Percentiles rank a stretch among this genome's conserved stretches.
phyloP scores from a whole-genome alignment of 495 filamentous ascomycete genomes.

The Hypomontagnella monticulosa region DNA sequence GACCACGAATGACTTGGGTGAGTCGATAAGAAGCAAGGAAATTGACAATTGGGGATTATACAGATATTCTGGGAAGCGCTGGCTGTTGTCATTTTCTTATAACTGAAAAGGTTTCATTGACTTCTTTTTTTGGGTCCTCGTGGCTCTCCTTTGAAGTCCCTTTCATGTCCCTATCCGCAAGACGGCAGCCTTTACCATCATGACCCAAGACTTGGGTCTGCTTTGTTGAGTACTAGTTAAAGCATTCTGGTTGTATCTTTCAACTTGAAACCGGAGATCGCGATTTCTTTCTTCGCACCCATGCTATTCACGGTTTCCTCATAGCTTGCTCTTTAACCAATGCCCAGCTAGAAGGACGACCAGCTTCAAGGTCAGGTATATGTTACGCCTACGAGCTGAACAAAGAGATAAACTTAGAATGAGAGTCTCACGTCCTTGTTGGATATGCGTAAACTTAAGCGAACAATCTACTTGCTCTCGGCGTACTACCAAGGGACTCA shows the following conservation, averaged over 20 bases:
- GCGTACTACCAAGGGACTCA: no score
- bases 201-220: background rate
- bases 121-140: background rate
- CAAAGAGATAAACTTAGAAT: no score
- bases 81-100: conserved; percentile 13
- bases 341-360: background rate
- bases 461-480: no score
- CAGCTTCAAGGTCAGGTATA: no score
- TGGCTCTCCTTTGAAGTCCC: no score
- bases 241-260: background rate
- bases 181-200: no score
- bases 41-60: conserved; percentile 7
- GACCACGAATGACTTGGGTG: conserved; percentile 38
- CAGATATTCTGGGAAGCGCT: background rate
- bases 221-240: background rate
- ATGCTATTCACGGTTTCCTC: background rate
- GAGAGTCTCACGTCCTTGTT: no score
- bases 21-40: conserved; percentile 28
- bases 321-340: background rate
- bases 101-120: conserved; percentile 7
- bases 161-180: no score
- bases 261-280: background rate
- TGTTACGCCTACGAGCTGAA: no score
- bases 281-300: background rate
- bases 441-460: no score